Conservation (phyloP, 306 rosid genomes). For the Gillenia trifoliata region DNA sequence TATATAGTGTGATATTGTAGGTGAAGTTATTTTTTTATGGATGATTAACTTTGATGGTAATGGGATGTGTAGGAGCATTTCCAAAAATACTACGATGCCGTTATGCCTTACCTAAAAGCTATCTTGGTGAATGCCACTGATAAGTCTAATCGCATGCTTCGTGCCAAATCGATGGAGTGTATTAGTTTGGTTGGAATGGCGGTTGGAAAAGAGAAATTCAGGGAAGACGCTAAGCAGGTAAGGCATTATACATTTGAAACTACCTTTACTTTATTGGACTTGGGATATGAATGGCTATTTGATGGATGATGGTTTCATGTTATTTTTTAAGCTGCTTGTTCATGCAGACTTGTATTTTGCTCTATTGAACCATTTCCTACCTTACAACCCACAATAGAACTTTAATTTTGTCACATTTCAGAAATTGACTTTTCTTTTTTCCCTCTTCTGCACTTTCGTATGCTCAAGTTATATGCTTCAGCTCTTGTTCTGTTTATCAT, state of each 20-base stretch:
- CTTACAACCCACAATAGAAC: neutral
- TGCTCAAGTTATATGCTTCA: neutral
- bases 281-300: neutral
- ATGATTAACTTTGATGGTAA: neutral
- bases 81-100: conserved; percentile 86
- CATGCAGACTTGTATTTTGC: neutral
- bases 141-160: conserved; percentile 95
- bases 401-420: neutral
- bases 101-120: conserved; percentile 90
- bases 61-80: conserved; percentile 53
- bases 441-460: neutral
- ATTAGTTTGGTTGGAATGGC: conserved; percentile 99
- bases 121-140: conserved; percentile 91
- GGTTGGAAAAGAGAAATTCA: conserved; percentile 92
- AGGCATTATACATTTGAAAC: neutral
- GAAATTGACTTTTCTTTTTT: neutral
- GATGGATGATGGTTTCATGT: neutral
- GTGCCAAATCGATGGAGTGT: conserved; percentile 99
- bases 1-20: neutral
- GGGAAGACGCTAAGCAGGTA: conserved; percentile 97
- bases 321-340: neutral
- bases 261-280: neutral
- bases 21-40: neutral
- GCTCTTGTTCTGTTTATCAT: neutral
- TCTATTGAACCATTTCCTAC: neutral